Evolutionary conservation across 371 early-diverging fungal genomes (phyloP), one percentile per base, ranked within the genome.

Genomic region (Mortierella sp.): DNA sequence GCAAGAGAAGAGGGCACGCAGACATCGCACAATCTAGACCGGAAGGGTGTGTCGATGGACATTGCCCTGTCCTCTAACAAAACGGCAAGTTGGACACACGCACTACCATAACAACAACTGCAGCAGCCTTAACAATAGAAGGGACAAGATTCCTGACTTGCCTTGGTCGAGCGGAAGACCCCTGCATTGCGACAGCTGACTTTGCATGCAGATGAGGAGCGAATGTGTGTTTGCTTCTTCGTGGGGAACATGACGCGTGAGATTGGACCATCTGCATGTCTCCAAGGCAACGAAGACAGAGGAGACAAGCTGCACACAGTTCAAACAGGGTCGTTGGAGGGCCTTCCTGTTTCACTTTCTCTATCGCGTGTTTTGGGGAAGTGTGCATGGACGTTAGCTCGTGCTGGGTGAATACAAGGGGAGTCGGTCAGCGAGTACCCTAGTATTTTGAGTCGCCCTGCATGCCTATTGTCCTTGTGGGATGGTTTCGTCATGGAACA

Each of bases 131-230:
- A 41, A 41, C 41, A 41, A 41, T 41, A 41, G 41, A 17, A 9
- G 41, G 16, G 17, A 9, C 41, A 16, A 41, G 41, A 16, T 41
- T 41, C 41, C 41, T 41, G 10, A 16, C 41, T 41, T 16, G 41
- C 16, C 16, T 17, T 17, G 17, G 12, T 16, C 41, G 17, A 41
- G 41, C 17, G 16, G 41, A 41, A 16, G 16, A 6, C 41, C 41
- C 41, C 16, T 41, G 41, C 41, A 41, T 41, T 17, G 41, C 41
- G 41, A 41, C 41, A 41, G 41, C 41, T 41, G 41, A 41, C 41
- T 41, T 41, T 41, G 41, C 41, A 41, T 41, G 41, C 41, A 41
- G 41, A 41, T 41, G 41, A 34, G 41, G 41, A 41, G 41, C 41
- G 16, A 9, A 41, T 10, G 41, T 41, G 16, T 16, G 41, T 41